Percentiles rank a stretch among this genome's conserved stretches.
Conservation (phyloP, 805 yeast genomes). For the Starmerella bombicola region DNA sequence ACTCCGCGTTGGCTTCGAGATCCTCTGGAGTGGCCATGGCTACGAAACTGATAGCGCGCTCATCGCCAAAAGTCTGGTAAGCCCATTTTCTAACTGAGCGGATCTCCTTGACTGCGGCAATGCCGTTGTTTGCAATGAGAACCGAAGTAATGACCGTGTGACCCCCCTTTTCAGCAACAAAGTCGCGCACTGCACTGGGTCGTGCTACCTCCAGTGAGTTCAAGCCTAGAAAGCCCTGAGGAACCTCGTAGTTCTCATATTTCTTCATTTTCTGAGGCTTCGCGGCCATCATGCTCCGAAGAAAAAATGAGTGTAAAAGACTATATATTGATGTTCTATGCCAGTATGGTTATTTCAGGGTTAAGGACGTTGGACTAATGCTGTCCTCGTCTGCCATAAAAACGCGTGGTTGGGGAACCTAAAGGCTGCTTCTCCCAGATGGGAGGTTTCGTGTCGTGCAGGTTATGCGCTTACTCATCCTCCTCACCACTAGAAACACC, state of each 20-base stretch:
- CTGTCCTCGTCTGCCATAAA: no score
- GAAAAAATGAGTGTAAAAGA: no score
- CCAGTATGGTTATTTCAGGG: not conserved
- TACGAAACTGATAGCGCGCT: slow-evolving; percentile 81
- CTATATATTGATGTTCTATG: no score
- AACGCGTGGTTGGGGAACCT: no score
- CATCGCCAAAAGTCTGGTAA: slow-evolving; percentile 96
- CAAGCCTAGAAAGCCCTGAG: slow-evolving; percentile 69
- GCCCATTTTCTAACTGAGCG: slow-evolving; percentile 98
- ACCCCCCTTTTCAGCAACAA: slow-evolving; percentile 75
- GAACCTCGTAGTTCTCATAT: slow-evolving; percentile 33
- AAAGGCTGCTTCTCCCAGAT: no score
- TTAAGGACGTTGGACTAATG: no score
- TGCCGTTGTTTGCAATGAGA: slow-evolving; percentile 95
- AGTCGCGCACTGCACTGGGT: slow-evolving; percentile 59
- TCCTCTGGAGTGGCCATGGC: slow-evolving; percentile 99
- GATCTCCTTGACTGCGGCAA: slow-evolving; percentile 97
- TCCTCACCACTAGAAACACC: no score
- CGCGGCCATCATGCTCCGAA: slow-evolving; percentile 5
- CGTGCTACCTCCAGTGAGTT: slow-evolving; percentile 68
- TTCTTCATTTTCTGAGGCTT: slow-evolving; percentile 18
- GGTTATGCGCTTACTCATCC: no score
- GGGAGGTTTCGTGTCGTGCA: no score
- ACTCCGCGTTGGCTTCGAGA: slow-evolving; percentile 90
- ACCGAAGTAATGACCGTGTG: slow-evolving; percentile 81